Conservation (phyloP, 2,329 filamentous ascomycete species). For the Aurifilum marmelostoma region DNA sequence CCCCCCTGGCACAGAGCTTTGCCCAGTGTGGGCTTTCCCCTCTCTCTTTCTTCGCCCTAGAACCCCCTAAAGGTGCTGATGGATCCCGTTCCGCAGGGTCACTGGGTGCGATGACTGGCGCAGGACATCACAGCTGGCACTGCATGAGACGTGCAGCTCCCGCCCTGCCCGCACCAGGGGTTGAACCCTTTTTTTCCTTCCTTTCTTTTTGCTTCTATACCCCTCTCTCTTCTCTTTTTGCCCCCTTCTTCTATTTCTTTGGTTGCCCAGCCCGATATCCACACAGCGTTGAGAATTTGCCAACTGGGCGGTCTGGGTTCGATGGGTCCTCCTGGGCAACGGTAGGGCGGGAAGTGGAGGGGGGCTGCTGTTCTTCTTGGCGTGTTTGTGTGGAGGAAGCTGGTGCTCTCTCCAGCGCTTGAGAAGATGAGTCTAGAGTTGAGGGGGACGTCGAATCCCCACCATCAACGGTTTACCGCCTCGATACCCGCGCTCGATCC, state of each 20-base stretch:
- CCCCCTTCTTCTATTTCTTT: not conserved
- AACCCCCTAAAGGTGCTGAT: not conserved
- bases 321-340: too few relatives aligned
- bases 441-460: not conserved
- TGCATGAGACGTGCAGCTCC: constrained; percentile 3
- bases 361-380: not conserved
- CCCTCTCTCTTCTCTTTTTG: not conserved
- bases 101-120: constrained; percentile 8
- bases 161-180: not conserved
- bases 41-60: constrained; percentile 1
- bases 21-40: not conserved
- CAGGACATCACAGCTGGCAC: constrained; percentile 12
- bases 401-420: not conserved
- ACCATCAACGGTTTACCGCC: not conserved
- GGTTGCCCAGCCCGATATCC: not conserved
- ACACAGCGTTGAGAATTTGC: constrained; percentile 10
- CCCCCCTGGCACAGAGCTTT: not conserved
- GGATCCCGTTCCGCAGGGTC: constrained; percentile 2
- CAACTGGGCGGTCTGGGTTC: constrained; percentile 13
- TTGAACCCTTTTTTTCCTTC: not conserved
- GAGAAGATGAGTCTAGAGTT: not conserved
- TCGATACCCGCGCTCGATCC: not conserved
- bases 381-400: not conserved
- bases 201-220: not conserved
- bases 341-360: not conserved